A percentile compares a stretch with the other conserved stretches of the same genome.
Evolutionary conservation across 805 yeast species (phyloP).

Genomic region (Kuraishia piskuri): DNA sequence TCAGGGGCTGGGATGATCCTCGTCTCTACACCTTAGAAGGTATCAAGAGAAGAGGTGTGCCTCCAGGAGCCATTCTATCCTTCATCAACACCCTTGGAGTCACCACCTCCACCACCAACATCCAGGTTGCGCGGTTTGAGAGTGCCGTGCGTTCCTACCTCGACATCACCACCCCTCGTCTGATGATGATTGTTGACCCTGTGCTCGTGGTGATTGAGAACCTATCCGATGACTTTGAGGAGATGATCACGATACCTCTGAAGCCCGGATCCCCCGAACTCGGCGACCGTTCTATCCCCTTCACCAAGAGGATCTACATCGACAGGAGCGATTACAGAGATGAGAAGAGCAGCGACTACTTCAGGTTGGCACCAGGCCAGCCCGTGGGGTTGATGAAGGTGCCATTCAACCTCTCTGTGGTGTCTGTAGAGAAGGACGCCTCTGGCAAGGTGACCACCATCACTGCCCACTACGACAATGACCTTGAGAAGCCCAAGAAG

Average conservation of each 20-base stretch:
- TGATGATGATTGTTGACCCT: slow-evolving; percentile 90
- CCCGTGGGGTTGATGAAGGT: slow-evolving; percentile 92
- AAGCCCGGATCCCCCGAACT: slow-evolving; percentile 77
- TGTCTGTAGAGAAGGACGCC: slow-evolving; percentile 53
- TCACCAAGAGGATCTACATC: slow-evolving; percentile 71
- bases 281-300: slow-evolving; percentile 69
- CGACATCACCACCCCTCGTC: slow-evolving; percentile 87
- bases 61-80: slow-evolving; percentile 94
- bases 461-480: slow-evolving; percentile 69
- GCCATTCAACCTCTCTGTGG: slow-evolving; percentile 72
- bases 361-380: slow-evolving; percentile 89
- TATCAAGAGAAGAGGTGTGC: slow-evolving; percentile 93
- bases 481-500: slow-evolving; percentile 45
- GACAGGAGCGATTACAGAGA: slow-evolving; percentile 85
- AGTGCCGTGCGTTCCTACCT: slow-evolving; percentile 78
- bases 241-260: slow-evolving; percentile 70
- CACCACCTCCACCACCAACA: slow-evolving; percentile 86
- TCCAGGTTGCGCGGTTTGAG: slow-evolving; percentile 86
- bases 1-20: slow-evolving; percentile 98
- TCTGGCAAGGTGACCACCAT: slow-evolving; percentile 61
- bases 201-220: slow-evolving; percentile 77
- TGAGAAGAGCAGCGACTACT: slow-evolving; percentile 60
- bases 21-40: slow-evolving; percentile 92
- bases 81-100: slow-evolving; percentile 95
- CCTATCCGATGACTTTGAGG: slow-evolving; percentile 65